phyloP scores from a whole-genome alignment of 2,329 filamentous ascomycete genomes.

The Ilyonectria destructans region DNA sequence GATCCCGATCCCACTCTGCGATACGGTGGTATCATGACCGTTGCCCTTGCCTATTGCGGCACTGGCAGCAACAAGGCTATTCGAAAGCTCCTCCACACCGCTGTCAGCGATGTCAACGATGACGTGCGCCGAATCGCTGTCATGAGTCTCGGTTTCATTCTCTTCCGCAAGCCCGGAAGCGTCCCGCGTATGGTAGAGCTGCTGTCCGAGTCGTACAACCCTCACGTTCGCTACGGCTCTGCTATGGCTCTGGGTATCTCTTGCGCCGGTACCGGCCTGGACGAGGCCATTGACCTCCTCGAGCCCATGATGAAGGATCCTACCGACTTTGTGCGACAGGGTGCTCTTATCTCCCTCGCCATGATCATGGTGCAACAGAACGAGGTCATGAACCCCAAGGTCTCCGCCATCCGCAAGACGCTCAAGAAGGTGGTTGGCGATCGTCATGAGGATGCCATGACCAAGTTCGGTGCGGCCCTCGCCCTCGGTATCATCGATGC shows the following conservation, averaged over 20 bases:
- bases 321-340: constrained; percentile 97
- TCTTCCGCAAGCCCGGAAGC: constrained; percentile 97
- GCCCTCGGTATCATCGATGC: constrained; percentile 98
- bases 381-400: constrained; percentile 98
- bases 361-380: constrained; percentile 99
- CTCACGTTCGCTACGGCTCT: constrained; percentile 96
- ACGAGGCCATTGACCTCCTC: constrained; percentile 95
- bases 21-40: constrained; percentile 99
- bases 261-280: constrained; percentile 94
- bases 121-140: constrained; percentile 97
- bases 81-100: constrained; percentile 93
- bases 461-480: constrained; percentile 96
- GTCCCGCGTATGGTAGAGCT: constrained; percentile 99
- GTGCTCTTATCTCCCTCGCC: constrained; percentile 91
- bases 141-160: constrained; percentile 97
- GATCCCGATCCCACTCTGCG: constrained; percentile 94
- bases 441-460: constrained; percentile 98
- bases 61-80: constrained; percentile 99
- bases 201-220: constrained; percentile 98
- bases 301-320: constrained; percentile 99
- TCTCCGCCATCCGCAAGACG: constrained; percentile 90
- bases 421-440: constrained; percentile 95
- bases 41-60: constrained; percentile 96
- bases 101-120: constrained; percentile 98
- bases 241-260: constrained; percentile 99